These are phyloP conservation scores for Cicer chorassanicum DNA, from an alignment of 306 rosid species.

Conservation along the genomic window DNA sequence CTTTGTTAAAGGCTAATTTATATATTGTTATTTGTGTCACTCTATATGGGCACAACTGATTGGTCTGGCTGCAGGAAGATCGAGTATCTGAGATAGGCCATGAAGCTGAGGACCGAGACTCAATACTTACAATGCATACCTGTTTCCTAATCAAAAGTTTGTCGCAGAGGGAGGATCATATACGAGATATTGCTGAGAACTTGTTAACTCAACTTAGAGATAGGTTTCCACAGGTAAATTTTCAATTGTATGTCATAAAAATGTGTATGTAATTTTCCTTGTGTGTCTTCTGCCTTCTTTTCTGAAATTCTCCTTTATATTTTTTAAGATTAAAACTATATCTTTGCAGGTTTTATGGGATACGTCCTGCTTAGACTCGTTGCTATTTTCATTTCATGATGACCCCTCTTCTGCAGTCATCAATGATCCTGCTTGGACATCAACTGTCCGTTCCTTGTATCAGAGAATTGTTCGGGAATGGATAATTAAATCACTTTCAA, in stretches of 20 bases:
- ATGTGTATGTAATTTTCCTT: slow-evolving; percentile 20
- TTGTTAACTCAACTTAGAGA: slow-evolving; percentile 88
- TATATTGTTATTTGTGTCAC: slow-evolving; percentile 36
- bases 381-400: slow-evolving; percentile 84
- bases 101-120: slow-evolving; percentile 82
- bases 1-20: slow-evolving; percentile 21
- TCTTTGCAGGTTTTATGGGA: slow-evolving; percentile 92
- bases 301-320: slow-evolving; percentile 36
- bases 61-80: slow-evolving; percentile 78
- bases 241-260: slow-evolving; percentile 10
- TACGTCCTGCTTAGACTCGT: slow-evolving; percentile 80
- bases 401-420: slow-evolving; percentile 75
- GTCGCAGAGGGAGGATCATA: slow-evolving; percentile 90
- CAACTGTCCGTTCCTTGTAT: slow-evolving; percentile 79
- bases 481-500: slow-evolving; percentile 89
- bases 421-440: slow-evolving; percentile 93
- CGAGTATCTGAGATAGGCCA: slow-evolving; percentile 86
- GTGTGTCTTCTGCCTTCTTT: slow-evolving; percentile 11
- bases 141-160: slow-evolving; percentile 83
- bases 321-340: slow-evolving; percentile 44
- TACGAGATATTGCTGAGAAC: slow-evolving; percentile 81
- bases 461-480: slow-evolving; percentile 95
- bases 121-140: slow-evolving; percentile 77
- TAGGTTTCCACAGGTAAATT: slow-evolving; percentile 86
- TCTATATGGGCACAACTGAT: slow-evolving; percentile 41